Base-by-base conservation (phyloP, 2,329 filamentous ascomycete genomes). In the Knufia petricola region DNA sequence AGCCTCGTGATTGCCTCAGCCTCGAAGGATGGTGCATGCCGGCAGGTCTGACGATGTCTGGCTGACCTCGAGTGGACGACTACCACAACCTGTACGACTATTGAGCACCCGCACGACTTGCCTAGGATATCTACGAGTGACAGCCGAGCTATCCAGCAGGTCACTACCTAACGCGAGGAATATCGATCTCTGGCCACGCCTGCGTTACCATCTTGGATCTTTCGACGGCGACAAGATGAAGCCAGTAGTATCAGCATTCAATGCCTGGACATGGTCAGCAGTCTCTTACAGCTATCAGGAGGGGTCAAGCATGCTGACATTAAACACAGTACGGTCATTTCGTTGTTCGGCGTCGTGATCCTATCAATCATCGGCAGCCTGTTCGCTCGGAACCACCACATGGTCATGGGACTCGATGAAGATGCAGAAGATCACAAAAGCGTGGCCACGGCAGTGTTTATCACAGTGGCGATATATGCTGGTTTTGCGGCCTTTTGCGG, bases 241-340 rank as follows among this genome's bases (percentile, higher is more conserved):
- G 82, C 89, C 90, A 59, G 75, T 96, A 64, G 86, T 96, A 60
- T 85, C 87, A 64, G 83, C 87, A 58, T 78, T 89, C 72, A 89
- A 94, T 72, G 90, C 89, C 63, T 95, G 89, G 88, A 87, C 82
- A 73, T 95, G 89, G 89, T 95, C 74, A 64, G 80, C 67, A 41
- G 38, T 32, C 4, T 13, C 19, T 9, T 42, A 41, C 21, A 19
- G 24, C 2, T 26, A 31, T 23, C 9, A n/a, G 9, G 36, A 30
- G 13, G 19, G 2, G 12, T 32, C 9, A 17, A 17, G 13, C 4
- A 31, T 20, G 26, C 46, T 48, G 19, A 41, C 17, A 20, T 4
- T 13, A 34, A 23, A n/a, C 57, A 55, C 58, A 95, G 90, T 76
- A 84, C 81, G 54, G 72, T 82, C 63, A 75, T 83, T 57, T 82